Evolutionary conservation across 495 filamentous ascomycete species (phyloP).

Genomic region (Aspergillus panamensis): DNA sequence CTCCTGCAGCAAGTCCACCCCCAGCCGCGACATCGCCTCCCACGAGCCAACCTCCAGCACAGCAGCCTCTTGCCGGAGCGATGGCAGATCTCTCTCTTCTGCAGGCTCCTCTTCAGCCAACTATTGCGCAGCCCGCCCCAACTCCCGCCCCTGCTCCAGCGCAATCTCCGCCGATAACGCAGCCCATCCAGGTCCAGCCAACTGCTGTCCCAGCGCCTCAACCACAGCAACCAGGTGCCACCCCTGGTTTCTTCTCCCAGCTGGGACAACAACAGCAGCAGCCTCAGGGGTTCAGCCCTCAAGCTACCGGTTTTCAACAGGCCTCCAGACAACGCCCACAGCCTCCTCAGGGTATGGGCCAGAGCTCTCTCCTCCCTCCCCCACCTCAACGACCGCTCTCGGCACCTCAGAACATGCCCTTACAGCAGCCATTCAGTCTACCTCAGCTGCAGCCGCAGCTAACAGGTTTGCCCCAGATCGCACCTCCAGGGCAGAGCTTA

Average conservation of each 20-base stretch:
- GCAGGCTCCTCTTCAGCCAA: conserved; percentile 71
- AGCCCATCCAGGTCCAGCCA: conserved; percentile 41
- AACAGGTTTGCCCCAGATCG: conserved; percentile 66
- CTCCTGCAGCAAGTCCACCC: conserved; percentile 31
- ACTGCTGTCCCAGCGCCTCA: conserved; percentile 47
- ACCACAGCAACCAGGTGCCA: conserved; percentile 49
- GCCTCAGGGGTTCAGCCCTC: conserved; percentile 30
- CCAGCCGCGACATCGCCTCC: conserved; percentile 35
- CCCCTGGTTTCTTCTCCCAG: conserved; percentile 50
- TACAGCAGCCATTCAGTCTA: conserved; percentile 65
- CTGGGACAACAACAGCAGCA: conserved; percentile 41
- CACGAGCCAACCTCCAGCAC: conserved; percentile 38
- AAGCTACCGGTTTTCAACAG: conserved; percentile 48
- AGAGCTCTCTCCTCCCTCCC: conserved; percentile 69
- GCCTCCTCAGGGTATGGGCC: conserved; percentile 59
- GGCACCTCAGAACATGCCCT: conserved; percentile 76
- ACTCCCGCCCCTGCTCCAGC: conserved; percentile 29
- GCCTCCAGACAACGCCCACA: conserved; percentile 67
- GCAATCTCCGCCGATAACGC: conserved; percentile 23
- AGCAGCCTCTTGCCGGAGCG: conserved; percentile 60
- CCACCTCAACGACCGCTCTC: conserved; percentile 82
- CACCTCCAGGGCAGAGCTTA: conserved; percentile 71
- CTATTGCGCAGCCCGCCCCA: conserved; percentile 54
- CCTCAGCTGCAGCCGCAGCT: conserved; percentile 80
- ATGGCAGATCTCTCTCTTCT: conserved; percentile 78